These are phyloP conservation scores for Sechiopsis laciniata DNA, from an alignment of 306 rosid genomes.

Conservation along the genomic window DNA sequence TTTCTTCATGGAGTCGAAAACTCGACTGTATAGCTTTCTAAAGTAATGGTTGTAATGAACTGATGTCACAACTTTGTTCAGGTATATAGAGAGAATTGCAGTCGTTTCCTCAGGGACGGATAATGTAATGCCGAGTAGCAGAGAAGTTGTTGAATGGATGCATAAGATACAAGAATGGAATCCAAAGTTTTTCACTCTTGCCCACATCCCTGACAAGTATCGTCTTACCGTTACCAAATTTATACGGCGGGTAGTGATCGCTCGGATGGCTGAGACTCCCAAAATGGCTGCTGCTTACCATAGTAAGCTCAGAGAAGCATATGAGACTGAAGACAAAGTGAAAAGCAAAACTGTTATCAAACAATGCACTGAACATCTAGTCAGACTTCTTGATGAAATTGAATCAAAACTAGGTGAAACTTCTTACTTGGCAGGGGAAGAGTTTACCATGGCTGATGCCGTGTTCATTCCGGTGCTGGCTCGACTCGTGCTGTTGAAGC, in stretches of 20 bases:
- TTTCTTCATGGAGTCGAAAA: background rate
- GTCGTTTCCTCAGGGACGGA: constrained; percentile 54
- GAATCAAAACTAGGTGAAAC: constrained; percentile 59
- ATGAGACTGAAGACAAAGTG: constrained; percentile 71
- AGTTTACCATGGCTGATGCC: constrained; percentile 81
- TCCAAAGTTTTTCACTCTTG: constrained; percentile 62
- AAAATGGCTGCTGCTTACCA: constrained; percentile 84
- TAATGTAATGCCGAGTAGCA: constrained; percentile 32
- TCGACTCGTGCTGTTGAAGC: constrained; percentile 54
- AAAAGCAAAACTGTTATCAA: constrained; percentile 45
- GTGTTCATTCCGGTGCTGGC: constrained; percentile 65
- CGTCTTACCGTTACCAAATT: constrained; percentile 58
- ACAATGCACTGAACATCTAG: constrained; percentile 53
- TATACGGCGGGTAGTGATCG: constrained; percentile 63
- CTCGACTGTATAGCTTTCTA: background rate
- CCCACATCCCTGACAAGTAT: constrained; percentile 66
- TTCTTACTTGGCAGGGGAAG: constrained; percentile 60
- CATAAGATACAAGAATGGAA: constrained; percentile 84
- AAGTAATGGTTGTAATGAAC: constrained; percentile 3
- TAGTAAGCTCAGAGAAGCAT: constrained; percentile 64
- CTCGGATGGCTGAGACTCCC: constrained; percentile 84
- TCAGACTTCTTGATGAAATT: constrained; percentile 59
- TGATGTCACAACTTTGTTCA: constrained; percentile 31
- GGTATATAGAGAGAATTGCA: constrained; percentile 90
- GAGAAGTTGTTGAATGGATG: constrained; percentile 83